These are phyloP conservation scores for Linnemannia hyalina DNA, from an alignment of 192 early-diverging fungal species.

Conservation along the genomic window DNA sequence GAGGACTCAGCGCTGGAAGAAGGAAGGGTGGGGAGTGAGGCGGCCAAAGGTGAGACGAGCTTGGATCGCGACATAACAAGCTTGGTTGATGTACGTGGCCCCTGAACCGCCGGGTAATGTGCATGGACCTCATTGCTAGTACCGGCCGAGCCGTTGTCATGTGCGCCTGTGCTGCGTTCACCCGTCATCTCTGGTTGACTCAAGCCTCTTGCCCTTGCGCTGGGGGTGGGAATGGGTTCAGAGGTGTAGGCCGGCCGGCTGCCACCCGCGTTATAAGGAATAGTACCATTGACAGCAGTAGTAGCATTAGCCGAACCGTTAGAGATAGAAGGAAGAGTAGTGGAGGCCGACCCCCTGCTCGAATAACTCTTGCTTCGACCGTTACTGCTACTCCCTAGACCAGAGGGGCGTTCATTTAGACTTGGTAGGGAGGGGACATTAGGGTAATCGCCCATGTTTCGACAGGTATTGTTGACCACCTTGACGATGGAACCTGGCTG, in stretches of 20 bases:
- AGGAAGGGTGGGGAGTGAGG: not conserved
- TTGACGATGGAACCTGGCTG: constrained; percentile 40
- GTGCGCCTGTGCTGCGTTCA: not conserved
- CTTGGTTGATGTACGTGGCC: not conserved
- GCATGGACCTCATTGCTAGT: not conserved
- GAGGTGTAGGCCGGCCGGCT: constrained; percentile 15
- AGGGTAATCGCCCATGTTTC: constrained; percentile 51
- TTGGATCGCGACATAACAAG: constrained; percentile 54
- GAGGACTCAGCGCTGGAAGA: not conserved
- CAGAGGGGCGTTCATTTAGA: constrained; percentile 15
- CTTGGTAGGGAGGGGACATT: constrained; percentile 20
- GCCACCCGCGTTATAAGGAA: not conserved
- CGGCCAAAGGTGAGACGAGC: constrained; percentile 17
- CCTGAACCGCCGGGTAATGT: constrained; percentile 7
- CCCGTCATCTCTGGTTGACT: constrained; percentile 23
- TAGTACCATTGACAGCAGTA: not conserved
- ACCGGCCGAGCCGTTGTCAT: not conserved
- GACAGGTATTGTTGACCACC: constrained; percentile 49
- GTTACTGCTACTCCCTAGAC: not conserved
- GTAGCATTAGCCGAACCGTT: constrained; percentile 8
- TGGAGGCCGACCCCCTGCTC: constrained; percentile 6
- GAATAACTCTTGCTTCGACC: not conserved
- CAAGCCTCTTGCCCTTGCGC: constrained; percentile 17
- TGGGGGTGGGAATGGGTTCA: constrained; percentile 47
- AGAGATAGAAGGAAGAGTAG: not conserved